phyloP scores from a whole-genome alignment of 2,329 filamentous ascomycete genomes.

The Botrytis galanthina region DNA sequence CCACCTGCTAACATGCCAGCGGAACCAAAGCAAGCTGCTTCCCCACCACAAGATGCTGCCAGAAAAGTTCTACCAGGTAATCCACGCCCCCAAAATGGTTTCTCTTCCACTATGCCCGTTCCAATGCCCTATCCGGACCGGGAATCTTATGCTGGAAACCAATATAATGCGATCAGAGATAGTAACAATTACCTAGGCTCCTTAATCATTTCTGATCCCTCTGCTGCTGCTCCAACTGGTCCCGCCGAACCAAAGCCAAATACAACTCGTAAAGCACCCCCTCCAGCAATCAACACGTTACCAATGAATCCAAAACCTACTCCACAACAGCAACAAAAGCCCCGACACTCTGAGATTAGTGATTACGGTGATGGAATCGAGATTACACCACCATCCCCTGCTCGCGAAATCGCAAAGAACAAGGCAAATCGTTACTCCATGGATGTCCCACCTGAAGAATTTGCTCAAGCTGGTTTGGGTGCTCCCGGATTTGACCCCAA shows the following conservation, averaged over 20 bases:
- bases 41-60: constrained; percentile 20
- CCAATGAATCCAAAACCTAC: constrained; percentile 39
- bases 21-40: constrained; percentile 1
- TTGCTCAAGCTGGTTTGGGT: constrained; percentile 46
- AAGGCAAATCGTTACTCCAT: constrained; percentile 39
- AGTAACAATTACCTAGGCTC: constrained; percentile 38
- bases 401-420: constrained; percentile 31
- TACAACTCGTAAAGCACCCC: constrained; percentile 20
- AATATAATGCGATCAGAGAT: constrained; percentile 26
- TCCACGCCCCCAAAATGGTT: constrained; percentile 23
- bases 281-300: constrained; percentile 31
- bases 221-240: constrained; percentile 13
- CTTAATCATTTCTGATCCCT: constrained; percentile 27
- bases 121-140: constrained; percentile 15
- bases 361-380: constrained; percentile 55
- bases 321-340: constrained; percentile 38
- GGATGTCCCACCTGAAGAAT: constrained; percentile 40
- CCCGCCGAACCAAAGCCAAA: constrained; percentile 19
- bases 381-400: constrained; percentile 44
- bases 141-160: constrained; percentile 26
- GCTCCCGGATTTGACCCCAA: constrained; percentile 56
- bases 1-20: neutral
- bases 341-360: constrained; percentile 48
- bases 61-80: constrained; percentile 30
- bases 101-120: constrained; percentile 22